Conservation (phyloP, 768 basidiomycete species). For the Jaapia argillacea region DNA sequence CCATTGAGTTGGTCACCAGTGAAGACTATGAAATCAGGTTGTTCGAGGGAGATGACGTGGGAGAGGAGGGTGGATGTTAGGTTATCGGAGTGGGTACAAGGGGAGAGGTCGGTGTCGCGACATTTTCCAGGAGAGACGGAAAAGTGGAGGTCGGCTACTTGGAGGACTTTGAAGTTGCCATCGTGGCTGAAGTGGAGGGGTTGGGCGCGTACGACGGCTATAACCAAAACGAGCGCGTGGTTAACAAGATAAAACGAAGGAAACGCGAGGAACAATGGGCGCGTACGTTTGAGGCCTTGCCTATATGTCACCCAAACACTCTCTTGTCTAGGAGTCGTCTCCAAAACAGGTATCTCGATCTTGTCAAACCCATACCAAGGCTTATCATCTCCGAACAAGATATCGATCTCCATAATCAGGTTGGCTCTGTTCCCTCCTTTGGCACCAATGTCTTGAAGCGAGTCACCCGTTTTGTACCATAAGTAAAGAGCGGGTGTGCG, state of each 20-base stretch:
- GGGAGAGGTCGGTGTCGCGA: conserved; percentile 48
- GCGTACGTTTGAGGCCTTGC: conserved; percentile 64
- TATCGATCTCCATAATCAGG: conserved; percentile 86
- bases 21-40: conserved; percentile 88
- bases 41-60: conserved; percentile 63
- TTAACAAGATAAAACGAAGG: conserved; percentile 3
- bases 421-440: conserved; percentile 38
- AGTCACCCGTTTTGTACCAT: conserved; percentile 73
- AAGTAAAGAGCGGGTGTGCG: conserved; percentile 49
- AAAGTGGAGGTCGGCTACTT: conserved; percentile 92
- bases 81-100: conserved; percentile 62
- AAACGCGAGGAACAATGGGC: background rate
- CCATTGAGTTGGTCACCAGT: conserved; percentile 92
- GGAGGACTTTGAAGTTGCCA: conserved; percentile 83
- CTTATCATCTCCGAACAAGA: conserved; percentile 75
- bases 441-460: conserved; percentile 46
- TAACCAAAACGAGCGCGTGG: conserved; percentile 1
- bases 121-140: conserved; percentile 74
- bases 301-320: conserved; percentile 61
- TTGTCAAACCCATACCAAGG: conserved; percentile 86
- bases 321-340: conserved; percentile 25
- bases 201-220: conserved; percentile 62
- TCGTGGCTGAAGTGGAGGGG: conserved; percentile 75
- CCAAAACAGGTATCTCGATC: conserved; percentile 44
- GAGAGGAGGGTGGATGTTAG: conserved; percentile 68